Base-by-base conservation (phyloP, 352 stramenopile genomes). In the Thalassiosira ordinaria region DNA sequence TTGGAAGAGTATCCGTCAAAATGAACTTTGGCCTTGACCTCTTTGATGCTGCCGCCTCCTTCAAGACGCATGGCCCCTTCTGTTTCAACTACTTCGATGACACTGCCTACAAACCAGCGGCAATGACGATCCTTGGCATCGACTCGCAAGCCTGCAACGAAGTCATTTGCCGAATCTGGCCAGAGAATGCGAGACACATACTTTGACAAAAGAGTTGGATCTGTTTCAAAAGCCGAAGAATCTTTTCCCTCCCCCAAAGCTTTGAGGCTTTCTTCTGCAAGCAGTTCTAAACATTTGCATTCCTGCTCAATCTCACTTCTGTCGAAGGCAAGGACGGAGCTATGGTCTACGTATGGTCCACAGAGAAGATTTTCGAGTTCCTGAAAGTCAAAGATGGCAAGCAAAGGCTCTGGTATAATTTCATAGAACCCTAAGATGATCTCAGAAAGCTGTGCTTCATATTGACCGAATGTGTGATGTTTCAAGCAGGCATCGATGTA, bases 1-100 rank as follows among this genome's bases (percentile, higher is more conserved):
- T 93, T 93, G 2, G 79, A 74, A 16, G 82, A 83, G 78, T 91
- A 95, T 37, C 91, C 91, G 67, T 95, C 91, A 74, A 95, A 95
- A 78, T 94, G 89, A 51, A 95, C 76, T 55, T 78, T 80, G 16
- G 94, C 86, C 62, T 91, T 91, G 27, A 41, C 24, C 22, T 35
- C 56, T 20, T n/a, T 37, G 9, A 53, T 60, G 6, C 47, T 52
- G 63, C 71, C 53, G 11, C 77, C 24, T 26, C 74, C 47, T n/a
- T 69, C 57, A 41, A 56, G 39, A 11, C 41, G 33, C 8, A 80
- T 82, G 18, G 47, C 55, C 13, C 27, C 41, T 55, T 46, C 41
- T 59, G 68, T 74, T 18, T 39, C 51, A 31, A 92, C 47, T 47
- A 94, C 84, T 75, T 93, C 87, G 41, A 94, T 84, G n/a, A 95